A percentile compares a stretch with the other conserved stretches of the same genome.
These are phyloP conservation scores for Kwoniella mangroviensis DNA, from an alignment of 768 basidiomycete species.

Conservation along the genomic window DNA sequence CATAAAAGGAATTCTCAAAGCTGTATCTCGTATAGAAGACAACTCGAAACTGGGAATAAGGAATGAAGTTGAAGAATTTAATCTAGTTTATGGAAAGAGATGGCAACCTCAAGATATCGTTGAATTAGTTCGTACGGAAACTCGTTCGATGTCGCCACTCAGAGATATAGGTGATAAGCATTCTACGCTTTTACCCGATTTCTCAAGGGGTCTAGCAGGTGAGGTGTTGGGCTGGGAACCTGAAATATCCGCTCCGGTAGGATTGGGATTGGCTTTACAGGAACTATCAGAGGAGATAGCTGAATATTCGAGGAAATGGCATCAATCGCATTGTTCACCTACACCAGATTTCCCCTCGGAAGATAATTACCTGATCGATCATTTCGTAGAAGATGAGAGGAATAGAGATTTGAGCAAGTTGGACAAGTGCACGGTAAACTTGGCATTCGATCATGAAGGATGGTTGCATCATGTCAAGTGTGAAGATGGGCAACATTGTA, in stretches of 20 bases:
- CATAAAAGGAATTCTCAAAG: slow-evolving; percentile 45
- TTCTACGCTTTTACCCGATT: slow-evolving; percentile 15
- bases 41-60: not conserved
- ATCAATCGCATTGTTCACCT: slow-evolving; percentile 35
- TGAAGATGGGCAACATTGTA: slow-evolving; percentile 38
- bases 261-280: slow-evolving; percentile 41
- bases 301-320: slow-evolving; percentile 38
- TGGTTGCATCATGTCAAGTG: slow-evolving; percentile 50
- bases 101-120: slow-evolving; percentile 44
- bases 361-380: not conserved
- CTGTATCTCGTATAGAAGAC: slow-evolving; percentile 31
- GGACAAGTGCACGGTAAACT: slow-evolving; percentile 51
- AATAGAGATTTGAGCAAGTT: slow-evolving; percentile 47
- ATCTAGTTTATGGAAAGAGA: slow-evolving; percentile 48
- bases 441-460: slow-evolving; percentile 52
- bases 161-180: slow-evolving; percentile 38
- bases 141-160: slow-evolving; percentile 49
- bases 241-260: slow-evolving; percentile 39
- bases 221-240: slow-evolving; percentile 45
- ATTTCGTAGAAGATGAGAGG: slow-evolving; percentile 36
- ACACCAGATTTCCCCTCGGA: slow-evolving; percentile 23
- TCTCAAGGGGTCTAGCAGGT: slow-evolving; percentile 27
- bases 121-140: slow-evolving; percentile 40
- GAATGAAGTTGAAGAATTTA: slow-evolving; percentile 31
- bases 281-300: slow-evolving; percentile 30